Base-by-base conservation (phyloP, 1,284 basidiomycete species). In the Ustilago esculenta region DNA sequence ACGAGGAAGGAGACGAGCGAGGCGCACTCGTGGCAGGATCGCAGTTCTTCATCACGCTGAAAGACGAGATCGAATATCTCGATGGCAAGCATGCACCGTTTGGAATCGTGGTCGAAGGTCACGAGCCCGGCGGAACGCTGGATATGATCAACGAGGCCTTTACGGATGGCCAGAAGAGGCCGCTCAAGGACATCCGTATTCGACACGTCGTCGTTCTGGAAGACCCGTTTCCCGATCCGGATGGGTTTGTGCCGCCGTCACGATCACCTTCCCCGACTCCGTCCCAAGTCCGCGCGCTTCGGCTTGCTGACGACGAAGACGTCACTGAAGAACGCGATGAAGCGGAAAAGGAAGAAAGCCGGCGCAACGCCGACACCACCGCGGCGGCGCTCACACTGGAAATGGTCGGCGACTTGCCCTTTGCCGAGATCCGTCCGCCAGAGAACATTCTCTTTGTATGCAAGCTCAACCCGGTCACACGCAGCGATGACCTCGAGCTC, bases 391-490 rank as follows among this genome's bases (percentile, higher is more conserved):
- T 99, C 12, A 98, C 96, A 2, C 87, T 99, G 44, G 96, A 99
- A 82, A 98, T 99, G 93, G 95, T 98, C 58, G 95, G 95, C 42
- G 96, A 99, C 83, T 85, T 98, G 49, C 96, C 96, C 0, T 98
- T 98, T 79, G 96, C 95, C 17, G 95, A 97, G 76, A 92, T 99
- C 36, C 88, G 94, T 36, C 96, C 96, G 0, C 95, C 95, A 0
- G 95, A 99, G 84, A 98, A 98, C 83, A 94, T 98, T 35, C 84
- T 99, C 12, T 99, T 99, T 83, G 94, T 98, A 17, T 98, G 95
- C 89, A 98, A 98, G 82, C 86, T 98, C 70, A 98, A 98, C 80
- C 89, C 92, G 12, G 94, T 97, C 25, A 98, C 94, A 18, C 86
- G 90, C 52, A 92, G 94, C 80, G 95, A 98, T 77, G 96, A 98